A percentile compares a stretch with the other conserved stretches of the same genome.
phyloP scores from a whole-genome alignment of 768 basidiomycete genomes.

The Hericium alpestre region DNA sequence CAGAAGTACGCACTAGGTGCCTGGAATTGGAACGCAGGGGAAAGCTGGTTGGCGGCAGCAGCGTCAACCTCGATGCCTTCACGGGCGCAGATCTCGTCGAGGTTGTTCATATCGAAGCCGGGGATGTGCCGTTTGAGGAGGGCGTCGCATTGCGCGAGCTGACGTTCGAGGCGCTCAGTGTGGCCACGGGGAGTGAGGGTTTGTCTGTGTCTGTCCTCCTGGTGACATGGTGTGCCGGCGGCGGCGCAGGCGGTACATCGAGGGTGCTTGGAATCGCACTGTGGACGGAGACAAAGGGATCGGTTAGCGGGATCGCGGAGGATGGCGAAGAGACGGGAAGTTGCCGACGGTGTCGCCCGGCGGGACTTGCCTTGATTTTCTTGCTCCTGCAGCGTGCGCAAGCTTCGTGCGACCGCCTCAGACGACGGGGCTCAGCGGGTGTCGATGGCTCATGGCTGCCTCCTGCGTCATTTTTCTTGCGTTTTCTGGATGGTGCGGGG shows the following conservation, averaged over 20 bases:
- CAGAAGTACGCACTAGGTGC: conserved; percentile 15
- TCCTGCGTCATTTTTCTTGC: conserved; percentile 49
- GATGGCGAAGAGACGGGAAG: conserved; percentile 47
- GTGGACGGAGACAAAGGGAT: conserved; percentile 15
- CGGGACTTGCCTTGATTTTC: conserved; percentile 74
- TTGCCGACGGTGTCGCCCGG: conserved; percentile 70
- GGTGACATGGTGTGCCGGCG: conserved; percentile 70
- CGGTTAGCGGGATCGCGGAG: conserved; percentile 20
- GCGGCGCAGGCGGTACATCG: conserved; percentile 78
- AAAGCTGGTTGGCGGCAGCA: conserved; percentile 4
- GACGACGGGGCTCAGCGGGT: conserved; percentile 64
- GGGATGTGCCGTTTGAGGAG: conserved; percentile 67
- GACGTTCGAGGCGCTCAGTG: conserved; percentile 72
- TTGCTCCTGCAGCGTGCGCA: conserved; percentile 90
- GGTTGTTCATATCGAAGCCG: conserved; percentile 51
- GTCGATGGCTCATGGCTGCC: conserved; percentile 40
- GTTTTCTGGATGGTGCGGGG: conserved; percentile 29
- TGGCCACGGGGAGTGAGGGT: conserved; percentile 78
- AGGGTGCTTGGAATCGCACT: conserved; percentile 90
- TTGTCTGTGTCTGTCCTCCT: conserved; percentile 82
- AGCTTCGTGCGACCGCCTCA: conserved; percentile 83
- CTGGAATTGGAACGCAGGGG: conserved; percentile 20
- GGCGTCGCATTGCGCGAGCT: conserved; percentile 67
- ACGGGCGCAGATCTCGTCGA: conserved; percentile 54
- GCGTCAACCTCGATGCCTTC: conserved; percentile 51